Percentiles rank a stretch among this genome's conserved stretches.
These are phyloP conservation scores for Dipteronia dyeriana DNA, from an alignment of 345 rosid species.

Conservation along the genomic window DNA sequence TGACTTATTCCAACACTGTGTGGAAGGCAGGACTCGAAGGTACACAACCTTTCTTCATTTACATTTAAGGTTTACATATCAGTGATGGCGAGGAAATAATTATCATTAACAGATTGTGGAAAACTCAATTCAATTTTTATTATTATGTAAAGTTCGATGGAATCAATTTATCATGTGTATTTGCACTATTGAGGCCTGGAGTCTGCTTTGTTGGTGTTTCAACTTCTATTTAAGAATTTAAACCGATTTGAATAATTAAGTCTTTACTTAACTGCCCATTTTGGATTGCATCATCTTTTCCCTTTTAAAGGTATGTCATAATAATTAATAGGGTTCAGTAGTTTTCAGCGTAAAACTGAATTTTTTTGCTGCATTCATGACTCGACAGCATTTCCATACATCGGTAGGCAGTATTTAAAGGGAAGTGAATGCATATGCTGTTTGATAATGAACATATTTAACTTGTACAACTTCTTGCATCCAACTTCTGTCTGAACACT, in stretches of 20 bases:
- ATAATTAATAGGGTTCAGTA: neutral
- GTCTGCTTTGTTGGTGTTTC: neutral
- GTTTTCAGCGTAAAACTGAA: neutral
- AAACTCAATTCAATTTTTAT: neutral
- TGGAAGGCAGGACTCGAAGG: slow-evolving; percentile 58
- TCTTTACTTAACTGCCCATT: neutral
- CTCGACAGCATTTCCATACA: neutral
- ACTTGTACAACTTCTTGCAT: neutral
- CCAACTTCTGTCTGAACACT: neutral
- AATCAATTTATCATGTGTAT: neutral
- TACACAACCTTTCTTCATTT: slow-evolving; percentile 11
- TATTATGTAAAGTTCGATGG: neutral
- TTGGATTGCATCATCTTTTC: neutral
- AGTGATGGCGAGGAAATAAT: neutral
- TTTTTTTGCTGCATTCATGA: neutral
- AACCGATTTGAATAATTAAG: neutral
- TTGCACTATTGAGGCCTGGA: neutral
- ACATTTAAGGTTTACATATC: neutral
- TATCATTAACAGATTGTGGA: neutral
- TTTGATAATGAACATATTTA: slow-evolving; percentile 2
- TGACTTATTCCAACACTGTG: slow-evolving; percentile 46
- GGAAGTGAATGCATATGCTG: neutral
- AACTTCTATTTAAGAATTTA: neutral
- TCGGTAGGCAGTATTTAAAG: neutral
- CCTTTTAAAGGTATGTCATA: neutral